Base-by-base conservation (phyloP, 2,329 filamentous ascomycete species). In the Fusarium bactridioides region DNA sequence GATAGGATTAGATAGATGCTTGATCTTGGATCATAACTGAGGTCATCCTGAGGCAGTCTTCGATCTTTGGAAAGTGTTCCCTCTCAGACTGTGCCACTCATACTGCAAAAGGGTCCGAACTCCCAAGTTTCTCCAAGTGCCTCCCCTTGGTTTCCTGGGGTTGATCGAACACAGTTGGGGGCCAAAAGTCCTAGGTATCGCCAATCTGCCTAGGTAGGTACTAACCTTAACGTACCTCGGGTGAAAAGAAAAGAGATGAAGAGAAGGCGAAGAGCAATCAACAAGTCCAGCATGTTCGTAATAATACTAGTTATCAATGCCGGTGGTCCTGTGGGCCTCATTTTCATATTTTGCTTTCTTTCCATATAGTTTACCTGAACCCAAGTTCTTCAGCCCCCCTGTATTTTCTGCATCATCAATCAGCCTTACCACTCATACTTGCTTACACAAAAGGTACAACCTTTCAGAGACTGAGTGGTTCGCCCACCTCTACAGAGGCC, bases 401-500 rank as follows among this genome's bases (percentile, higher is more conserved):
- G 23, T 38, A 35, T 13, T 18, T 56, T 15, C 31, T 27, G 15
- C 31, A 50, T 50, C 48, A 21, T 25, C 31, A 57, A 35, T 40
- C 54, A 59, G 41, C 51, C 41, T 47, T 31, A 48, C 41, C 37
- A 63, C 35, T 51, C 45, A n/a, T 10, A 50, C 56, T 58, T 45
- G 23, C 54, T 58, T 59, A 50, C 60, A 47, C 37, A 27, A 25
- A 51, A 21, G n/a, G 38, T 37, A 38, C 48, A 19, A 23, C 27
- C 16, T 29, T 41, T 41, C 23, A 27, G 7, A 21, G 38, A 27
- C n/a, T 15, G 23, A 51, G 38, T 63, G 65, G 65, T 69, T 58
- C 66, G 66, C 65, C 40, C 35, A 53, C 25, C 16, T 31, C 33
- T 53, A 27, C n/a, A 67, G 66, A 67, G 47, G 56, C 64, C 56